phyloP scores from a whole-genome alignment of 2,329 filamentous ascomycete genomes.

The Stagonosporopsis rhizophila region DNA sequence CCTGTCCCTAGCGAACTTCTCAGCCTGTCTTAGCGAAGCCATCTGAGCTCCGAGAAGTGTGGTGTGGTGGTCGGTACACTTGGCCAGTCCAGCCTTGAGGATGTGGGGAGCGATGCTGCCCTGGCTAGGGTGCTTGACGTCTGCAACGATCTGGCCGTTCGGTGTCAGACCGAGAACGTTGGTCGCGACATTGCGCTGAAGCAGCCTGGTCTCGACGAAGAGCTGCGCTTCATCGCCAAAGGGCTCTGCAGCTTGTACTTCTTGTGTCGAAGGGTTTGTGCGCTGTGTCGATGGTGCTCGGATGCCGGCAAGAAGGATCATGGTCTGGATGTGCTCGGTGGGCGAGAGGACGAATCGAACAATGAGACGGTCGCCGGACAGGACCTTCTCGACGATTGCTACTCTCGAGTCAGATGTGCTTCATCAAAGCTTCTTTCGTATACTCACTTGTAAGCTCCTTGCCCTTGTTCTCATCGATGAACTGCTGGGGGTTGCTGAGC shows the following conservation, averaged over 20 bases:
- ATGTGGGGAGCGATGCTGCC: slow-evolving; percentile 94
- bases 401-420: slow-evolving; percentile 25
- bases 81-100: slow-evolving; percentile 85
- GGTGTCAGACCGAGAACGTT: slow-evolving; percentile 86
- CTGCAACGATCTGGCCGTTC: slow-evolving; percentile 89
- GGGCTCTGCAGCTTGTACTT: slow-evolving; percentile 84
- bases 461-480: slow-evolving; percentile 85
- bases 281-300: slow-evolving; percentile 89
- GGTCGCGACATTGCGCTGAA: slow-evolving; percentile 85
- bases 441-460: slow-evolving; percentile 74
- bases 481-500: slow-evolving; percentile 73
- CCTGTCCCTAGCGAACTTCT: slow-evolving; percentile 80
- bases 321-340: slow-evolving; percentile 85
- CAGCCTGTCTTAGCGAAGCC: slow-evolving; percentile 82
- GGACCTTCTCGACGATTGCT: slow-evolving; percentile 82
- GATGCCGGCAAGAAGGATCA: slow-evolving; percentile 88
- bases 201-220: slow-evolving; percentile 84
- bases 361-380: slow-evolving; percentile 89
- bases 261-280: slow-evolving; percentile 76
- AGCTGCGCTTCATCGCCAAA: slow-evolving; percentile 86
- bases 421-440: neutral
- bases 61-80: slow-evolving; percentile 95
- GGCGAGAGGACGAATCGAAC: slow-evolving; percentile 81
- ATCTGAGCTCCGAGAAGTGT: slow-evolving; percentile 90
- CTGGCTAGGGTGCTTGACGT: slow-evolving; percentile 78